phyloP scores from a whole-genome alignment of 2,329 filamentous ascomycete genomes.

The Xylariaceae sp. region DNA sequence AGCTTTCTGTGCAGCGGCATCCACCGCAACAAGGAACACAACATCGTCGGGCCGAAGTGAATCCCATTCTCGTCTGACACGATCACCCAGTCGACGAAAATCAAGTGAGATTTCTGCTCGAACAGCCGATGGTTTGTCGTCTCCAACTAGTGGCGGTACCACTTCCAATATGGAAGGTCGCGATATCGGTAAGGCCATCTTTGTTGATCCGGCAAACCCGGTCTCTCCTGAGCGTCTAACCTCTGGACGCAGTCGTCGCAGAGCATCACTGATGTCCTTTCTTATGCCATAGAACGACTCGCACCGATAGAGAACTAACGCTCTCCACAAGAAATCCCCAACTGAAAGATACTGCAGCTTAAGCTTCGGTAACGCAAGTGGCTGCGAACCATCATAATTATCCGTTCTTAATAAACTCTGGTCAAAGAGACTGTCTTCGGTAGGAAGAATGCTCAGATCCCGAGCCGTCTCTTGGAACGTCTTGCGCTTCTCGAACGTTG shows the following conservation, averaged over 20 bases:
- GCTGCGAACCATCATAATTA: constrained; percentile 82
- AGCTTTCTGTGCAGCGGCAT: constrained; percentile 60
- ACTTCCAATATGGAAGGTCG: constrained; percentile 89
- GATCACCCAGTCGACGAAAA: constrained; percentile 76
- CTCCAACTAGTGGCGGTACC: constrained; percentile 80
- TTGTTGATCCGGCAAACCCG: constrained; percentile 82
- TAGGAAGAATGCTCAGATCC: constrained; percentile 79
- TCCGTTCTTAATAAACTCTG: constrained; percentile 79
- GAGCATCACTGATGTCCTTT: constrained; percentile 83
- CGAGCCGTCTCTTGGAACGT: constrained; percentile 83
- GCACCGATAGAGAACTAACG: constrained; percentile 84
- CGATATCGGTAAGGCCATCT: constrained; percentile 86
- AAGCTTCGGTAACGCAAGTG: constrained; percentile 89
- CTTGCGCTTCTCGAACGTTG: constrained; percentile 75
- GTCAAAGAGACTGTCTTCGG: constrained; percentile 82
- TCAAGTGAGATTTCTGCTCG: constrained; percentile 87
- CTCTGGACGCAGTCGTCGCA: constrained; percentile 80
- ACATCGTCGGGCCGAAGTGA: constrained; percentile 84
- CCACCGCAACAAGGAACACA: constrained; percentile 82
- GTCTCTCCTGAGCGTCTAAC: constrained; percentile 67
- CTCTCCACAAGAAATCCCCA: constrained; percentile 96
- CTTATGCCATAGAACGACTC: constrained; percentile 94
- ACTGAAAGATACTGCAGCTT: constrained; percentile 95
- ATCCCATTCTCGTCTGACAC: constrained; percentile 87
- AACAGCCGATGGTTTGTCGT: constrained; percentile 81